Base-by-base conservation (phyloP, 768 basidiomycete genomes). In the Antrodiella citrinella region DNA sequence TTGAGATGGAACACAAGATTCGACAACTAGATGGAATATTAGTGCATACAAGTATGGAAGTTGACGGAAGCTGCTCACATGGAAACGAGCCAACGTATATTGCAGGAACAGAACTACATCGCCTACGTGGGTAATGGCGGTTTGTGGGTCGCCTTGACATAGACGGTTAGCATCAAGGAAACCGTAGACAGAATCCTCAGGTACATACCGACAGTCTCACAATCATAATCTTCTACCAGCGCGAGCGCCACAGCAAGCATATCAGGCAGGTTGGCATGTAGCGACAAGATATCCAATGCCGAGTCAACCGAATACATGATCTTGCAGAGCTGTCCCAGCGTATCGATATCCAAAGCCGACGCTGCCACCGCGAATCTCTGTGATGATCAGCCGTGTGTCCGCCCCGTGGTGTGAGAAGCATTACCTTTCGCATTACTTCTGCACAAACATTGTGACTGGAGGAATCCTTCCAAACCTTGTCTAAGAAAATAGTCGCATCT, bases 91-190 rank as follows among this genome's bases (percentile, higher is more conserved):
- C 26, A 84, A 64, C 15, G 76, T 72, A 54, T 77, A 75, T 62
- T 91, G 87, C 4, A 78, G 65, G 58, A 91, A 88, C 30, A 91
- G 60, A 13, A 90, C 83, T n/a, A 91, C 75, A 54, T 88, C 78
- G 2, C 89, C 89, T 1, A 90, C 68, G 62, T 87, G 83, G 52
- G 76, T 80, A 35, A 90, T 77, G 3, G 88, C 88, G 15, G 82
- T 85, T 64, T 90, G 89, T 15, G 89, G 89, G 64, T 91, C 88
- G 44, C 88, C 88, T 91, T 35, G 30, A 35, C 30, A 35, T 15
- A 22, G 40, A 30, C 26, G 21, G 35, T 35, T n/a, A 25, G 4
- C 25, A 40, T 22, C 24, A 9, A 43, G 19, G 41, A 1, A 10
- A 35, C 35, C n/a, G n/a, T n/a, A n/a, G n/a, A n/a, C n/a, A n/a